Conservation (phyloP, 495 filamentous ascomycete species). For the Entonaema liquescens region DNA sequence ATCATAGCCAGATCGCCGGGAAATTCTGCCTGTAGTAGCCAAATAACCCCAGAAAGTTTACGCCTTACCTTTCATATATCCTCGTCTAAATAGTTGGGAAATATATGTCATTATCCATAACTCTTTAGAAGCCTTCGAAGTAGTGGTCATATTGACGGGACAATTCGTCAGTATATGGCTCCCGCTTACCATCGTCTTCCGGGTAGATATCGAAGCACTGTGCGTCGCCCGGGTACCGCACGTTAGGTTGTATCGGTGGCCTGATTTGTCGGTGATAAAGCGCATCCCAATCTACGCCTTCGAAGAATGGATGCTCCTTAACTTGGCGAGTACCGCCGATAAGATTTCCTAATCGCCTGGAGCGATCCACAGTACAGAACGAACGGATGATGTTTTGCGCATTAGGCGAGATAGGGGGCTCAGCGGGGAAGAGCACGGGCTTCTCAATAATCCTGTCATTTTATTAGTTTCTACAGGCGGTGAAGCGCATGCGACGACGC, state of each 20-base stretch:
- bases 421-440: constrained; percentile 72
- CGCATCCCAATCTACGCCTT: constrained; percentile 84
- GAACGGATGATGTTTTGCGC: constrained; percentile 85
- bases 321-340: constrained; percentile 82
- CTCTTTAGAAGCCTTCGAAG: constrained; percentile 78
- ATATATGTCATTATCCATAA: neutral
- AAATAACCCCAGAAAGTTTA: neutral
- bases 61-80: constrained; percentile 2
- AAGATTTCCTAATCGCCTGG: constrained; percentile 87
- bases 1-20: constrained; percentile 1
- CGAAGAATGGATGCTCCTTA: constrained; percentile 88
- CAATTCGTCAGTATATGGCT: constrained; percentile 78
- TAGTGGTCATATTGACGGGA: constrained; percentile 74
- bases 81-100: constrained; percentile 10
- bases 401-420: constrained; percentile 70
- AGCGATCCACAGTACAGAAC: constrained; percentile 89
- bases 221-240: constrained; percentile 82
- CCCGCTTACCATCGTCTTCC: constrained; percentile 60
- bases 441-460: constrained; percentile 73
- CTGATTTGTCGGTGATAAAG: constrained; percentile 73
- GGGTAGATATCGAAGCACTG: constrained; percentile 91
- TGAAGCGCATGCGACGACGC: constrained; percentile 1
- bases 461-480: constrained; percentile 7
- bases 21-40: neutral
- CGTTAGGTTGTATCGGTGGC: constrained; percentile 86